phyloP scores from a whole-genome alignment of 1,284 basidiomycete genomes.

The Cryptococcus jaspeensis region DNA sequence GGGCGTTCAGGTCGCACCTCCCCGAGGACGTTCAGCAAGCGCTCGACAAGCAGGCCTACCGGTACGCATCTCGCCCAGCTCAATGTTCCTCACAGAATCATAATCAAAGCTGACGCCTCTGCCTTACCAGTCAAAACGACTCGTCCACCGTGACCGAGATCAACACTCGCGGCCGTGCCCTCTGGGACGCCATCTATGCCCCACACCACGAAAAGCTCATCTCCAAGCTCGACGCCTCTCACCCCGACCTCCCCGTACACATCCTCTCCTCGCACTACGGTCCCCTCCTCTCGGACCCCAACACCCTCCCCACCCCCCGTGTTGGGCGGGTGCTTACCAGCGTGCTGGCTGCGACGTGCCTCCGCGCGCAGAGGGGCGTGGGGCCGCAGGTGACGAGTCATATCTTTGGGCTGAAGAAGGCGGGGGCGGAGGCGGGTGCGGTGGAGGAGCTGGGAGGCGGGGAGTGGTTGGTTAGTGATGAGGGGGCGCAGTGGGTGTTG shows the following conservation, averaged over 20 bases:
- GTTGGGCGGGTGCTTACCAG: conserved; percentile 82
- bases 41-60: conserved; percentile 64
- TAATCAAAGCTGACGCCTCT: conserved; percentile 6
- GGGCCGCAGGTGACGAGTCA: conserved; percentile 89
- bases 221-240: conserved; percentile 76
- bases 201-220: conserved; percentile 87
- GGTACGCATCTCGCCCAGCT: conserved; percentile 57
- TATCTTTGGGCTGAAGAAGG: conserved; percentile 74
- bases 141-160: conserved; percentile 66
- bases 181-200: conserved; percentile 91
- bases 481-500: conserved; percentile 89
- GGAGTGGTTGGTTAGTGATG: conserved; percentile 86
- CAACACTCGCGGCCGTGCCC: conserved; percentile 62
- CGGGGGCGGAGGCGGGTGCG: conserved; percentile 64
- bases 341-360: conserved; percentile 83
- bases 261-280: conserved; percentile 91
- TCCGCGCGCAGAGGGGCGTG: conserved; percentile 84
- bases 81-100: neutral
- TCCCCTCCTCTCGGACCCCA: conserved; percentile 72
- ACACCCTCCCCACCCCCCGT: conserved; percentile 13
- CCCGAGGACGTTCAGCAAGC: conserved; percentile 72
- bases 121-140: conserved; percentile 58
- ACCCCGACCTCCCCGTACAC: conserved; percentile 68
- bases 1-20: conserved; percentile 68
- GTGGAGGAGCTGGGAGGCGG: conserved; percentile 58